phyloP scores from a whole-genome alignment of 176 grass and related monocot genomes.

The Lolium rigidum region DNA sequence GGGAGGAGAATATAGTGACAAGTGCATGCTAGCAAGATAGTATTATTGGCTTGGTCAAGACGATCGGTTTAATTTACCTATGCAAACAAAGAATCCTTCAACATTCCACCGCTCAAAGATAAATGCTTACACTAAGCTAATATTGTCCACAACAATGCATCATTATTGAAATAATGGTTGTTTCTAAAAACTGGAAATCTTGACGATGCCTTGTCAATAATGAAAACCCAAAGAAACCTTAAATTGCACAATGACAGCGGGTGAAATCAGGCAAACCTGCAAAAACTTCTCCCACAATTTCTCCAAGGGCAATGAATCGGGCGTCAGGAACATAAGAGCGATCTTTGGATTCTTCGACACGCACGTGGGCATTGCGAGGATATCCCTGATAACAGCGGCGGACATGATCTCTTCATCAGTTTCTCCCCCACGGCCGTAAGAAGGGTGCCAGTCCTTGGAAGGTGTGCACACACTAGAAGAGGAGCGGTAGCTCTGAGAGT shows the following conservation, averaged over 20 bases:
- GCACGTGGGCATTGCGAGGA: constrained; percentile 71
- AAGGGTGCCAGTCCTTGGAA: constrained; percentile 85
- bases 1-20: constrained; percentile 8
- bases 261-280: constrained; percentile 54
- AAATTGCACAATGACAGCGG: constrained; percentile 21
- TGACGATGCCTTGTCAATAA: constrained; percentile 4
- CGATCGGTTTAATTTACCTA: constrained; percentile 7
- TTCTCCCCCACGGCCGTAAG: constrained; percentile 48
- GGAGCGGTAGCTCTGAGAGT: constrained; percentile 86
- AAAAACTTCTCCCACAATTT: constrained; percentile 97
- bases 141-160: neutral
- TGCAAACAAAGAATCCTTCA: neutral
- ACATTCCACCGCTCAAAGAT: neutral
- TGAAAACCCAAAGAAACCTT: neutral
- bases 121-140: constrained; percentile 6
- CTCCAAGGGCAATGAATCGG: constrained; percentile 91
- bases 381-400: constrained; percentile 66
- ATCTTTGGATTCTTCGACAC: constrained; percentile 78
- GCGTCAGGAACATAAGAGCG: constrained; percentile 92
- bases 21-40: neutral
- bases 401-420: constrained; percentile 86
- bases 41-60: neutral
- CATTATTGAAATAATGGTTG: neutral
- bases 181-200: constrained; percentile 5
- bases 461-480: constrained; percentile 67